Conservation (phyloP, 306 rosid species). For the Arachis stenosperma region DNA sequence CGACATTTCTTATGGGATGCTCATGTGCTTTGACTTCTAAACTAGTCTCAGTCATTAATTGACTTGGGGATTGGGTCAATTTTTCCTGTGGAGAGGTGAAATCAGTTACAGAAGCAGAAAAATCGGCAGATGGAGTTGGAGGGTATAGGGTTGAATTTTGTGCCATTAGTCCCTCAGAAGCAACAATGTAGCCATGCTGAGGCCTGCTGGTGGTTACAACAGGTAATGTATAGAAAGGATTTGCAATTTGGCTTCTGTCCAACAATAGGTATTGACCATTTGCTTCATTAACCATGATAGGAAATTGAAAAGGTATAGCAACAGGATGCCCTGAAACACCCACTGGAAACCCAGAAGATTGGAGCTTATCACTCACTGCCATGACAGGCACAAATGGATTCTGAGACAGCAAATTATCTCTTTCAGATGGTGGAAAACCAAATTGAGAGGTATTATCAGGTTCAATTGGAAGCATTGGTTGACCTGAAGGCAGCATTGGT, state of each 20-base stretch:
- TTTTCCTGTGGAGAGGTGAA: slow-evolving; percentile 39
- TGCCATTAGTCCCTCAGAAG: slow-evolving; percentile 51
- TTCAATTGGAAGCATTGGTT: slow-evolving; percentile 43
- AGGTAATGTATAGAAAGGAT: slow-evolving; percentile 56
- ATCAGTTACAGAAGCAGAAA: slow-evolving; percentile 38
- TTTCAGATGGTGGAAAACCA: slow-evolving; percentile 46
- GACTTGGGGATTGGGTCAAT: slow-evolving; percentile 43
- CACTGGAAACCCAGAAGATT: slow-evolving; percentile 47
- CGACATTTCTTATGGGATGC: slow-evolving; percentile 33
- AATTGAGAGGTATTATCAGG: slow-evolving; percentile 50
- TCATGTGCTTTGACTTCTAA: slow-evolving; percentile 46
- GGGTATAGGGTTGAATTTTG: slow-evolving; percentile 43
- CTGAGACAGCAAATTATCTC: slow-evolving; percentile 46
- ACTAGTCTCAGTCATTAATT: slow-evolving; percentile 44
- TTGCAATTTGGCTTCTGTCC: slow-evolving; percentile 53
- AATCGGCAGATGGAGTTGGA: slow-evolving; percentile 42
- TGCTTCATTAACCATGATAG: slow-evolving; percentile 51
- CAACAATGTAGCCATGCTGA: slow-evolving; percentile 39
- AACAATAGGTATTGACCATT: slow-evolving; percentile 47
- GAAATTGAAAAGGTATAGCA: slow-evolving; percentile 52
- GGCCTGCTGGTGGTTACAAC: slow-evolving; percentile 46
- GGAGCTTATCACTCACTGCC: slow-evolving; percentile 48
- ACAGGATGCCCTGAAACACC: slow-evolving; percentile 51
- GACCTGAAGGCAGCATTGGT: slow-evolving; percentile 48
- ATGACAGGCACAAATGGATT: slow-evolving; percentile 54